Conservation (phyloP, 1,139 yeast genomes). For the Yamadazyma epiphylla region DNA sequence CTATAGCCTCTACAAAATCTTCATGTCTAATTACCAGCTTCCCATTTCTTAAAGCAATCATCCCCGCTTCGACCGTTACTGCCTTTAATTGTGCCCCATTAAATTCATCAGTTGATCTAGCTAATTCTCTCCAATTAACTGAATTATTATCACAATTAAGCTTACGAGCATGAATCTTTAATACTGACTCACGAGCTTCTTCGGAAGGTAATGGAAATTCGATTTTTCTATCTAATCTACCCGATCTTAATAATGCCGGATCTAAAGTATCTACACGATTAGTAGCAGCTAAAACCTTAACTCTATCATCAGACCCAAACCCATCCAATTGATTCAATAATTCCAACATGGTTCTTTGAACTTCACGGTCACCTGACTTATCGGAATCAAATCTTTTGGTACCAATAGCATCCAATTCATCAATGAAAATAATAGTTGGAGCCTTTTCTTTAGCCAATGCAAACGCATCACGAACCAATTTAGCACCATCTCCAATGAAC, state of each 20-base stretch:
- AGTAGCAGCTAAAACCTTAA: slow-evolving; percentile 96
- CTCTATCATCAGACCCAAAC: slow-evolving; percentile 96
- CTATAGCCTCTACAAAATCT: slow-evolving; percentile 96
- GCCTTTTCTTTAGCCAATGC: slow-evolving; percentile 99
- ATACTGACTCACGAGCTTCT: slow-evolving; percentile 93
- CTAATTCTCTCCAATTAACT: slow-evolving; percentile 96
- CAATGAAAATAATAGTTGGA: slow-evolving; percentile 95
- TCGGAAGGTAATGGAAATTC: slow-evolving; percentile 97
- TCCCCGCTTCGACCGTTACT: slow-evolving; percentile 98
- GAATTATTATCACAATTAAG: slow-evolving; percentile 85
- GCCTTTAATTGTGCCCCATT: slow-evolving; percentile 99
- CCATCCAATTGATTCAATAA: slow-evolving; percentile 96
- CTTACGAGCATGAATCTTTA: slow-evolving; percentile 95
- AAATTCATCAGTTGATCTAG: slow-evolving; percentile 96
- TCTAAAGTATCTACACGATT: slow-evolving; percentile 97
- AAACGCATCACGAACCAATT: slow-evolving; percentile 95
- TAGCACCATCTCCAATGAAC: slow-evolving; percentile 99
- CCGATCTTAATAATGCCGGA: slow-evolving; percentile 95
- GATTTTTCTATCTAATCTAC: slow-evolving; percentile 94
- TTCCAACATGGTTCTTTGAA: slow-evolving; percentile 98
- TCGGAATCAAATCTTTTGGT: slow-evolving; percentile 98
- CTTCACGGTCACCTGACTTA: slow-evolving; percentile 97
- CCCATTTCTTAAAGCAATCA: slow-evolving; percentile 97
- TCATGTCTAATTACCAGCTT: slow-evolving; percentile 91
- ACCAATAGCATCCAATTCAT: slow-evolving; percentile 98